Evolutionary conservation across 441 rosid genomes (phyloP).

Genomic region (Erodium texanum): DNA sequence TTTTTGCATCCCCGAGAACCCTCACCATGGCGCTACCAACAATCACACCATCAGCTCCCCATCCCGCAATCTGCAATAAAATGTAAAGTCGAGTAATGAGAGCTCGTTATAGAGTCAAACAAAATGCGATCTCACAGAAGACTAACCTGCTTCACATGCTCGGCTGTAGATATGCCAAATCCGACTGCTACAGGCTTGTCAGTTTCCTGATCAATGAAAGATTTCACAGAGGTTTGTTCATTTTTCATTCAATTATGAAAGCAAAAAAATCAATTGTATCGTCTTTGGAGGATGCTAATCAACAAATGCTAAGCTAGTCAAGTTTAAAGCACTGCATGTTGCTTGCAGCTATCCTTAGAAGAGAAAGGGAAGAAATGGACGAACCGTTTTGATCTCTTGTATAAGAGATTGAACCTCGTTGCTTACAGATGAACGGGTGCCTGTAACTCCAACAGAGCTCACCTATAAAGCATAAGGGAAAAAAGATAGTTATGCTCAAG

Average conservation of each 20-base stretch:
- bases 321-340: background rate
- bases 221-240: background rate
- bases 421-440: constrained; percentile 72
- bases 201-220: constrained; percentile 29
- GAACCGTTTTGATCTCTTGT: constrained; percentile 59
- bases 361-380: constrained; percentile 2
- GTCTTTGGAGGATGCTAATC: too few species aligned
- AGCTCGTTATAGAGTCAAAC: too few species aligned
- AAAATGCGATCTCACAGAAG: too few species aligned
- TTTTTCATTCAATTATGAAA: background rate
- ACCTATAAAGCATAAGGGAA: constrained; percentile 37
- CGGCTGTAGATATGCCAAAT: constrained; percentile 85
- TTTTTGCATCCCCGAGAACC: constrained; percentile 57
- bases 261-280: too few species aligned
- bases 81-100: too few species aligned
- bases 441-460: constrained; percentile 89
- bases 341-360: too few species aligned
- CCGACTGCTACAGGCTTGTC: constrained; percentile 82
- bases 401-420: constrained; percentile 53
- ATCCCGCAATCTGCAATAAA: constrained; percentile 31
- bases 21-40: constrained; percentile 89
- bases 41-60: constrained; percentile 94
- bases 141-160: constrained; percentile 62
- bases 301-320: background rate
- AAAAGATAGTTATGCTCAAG: too few species aligned